phyloP scores from a whole-genome alignment of 495 filamentous ascomycete genomes.

The Tuber melanosporum region DNA sequence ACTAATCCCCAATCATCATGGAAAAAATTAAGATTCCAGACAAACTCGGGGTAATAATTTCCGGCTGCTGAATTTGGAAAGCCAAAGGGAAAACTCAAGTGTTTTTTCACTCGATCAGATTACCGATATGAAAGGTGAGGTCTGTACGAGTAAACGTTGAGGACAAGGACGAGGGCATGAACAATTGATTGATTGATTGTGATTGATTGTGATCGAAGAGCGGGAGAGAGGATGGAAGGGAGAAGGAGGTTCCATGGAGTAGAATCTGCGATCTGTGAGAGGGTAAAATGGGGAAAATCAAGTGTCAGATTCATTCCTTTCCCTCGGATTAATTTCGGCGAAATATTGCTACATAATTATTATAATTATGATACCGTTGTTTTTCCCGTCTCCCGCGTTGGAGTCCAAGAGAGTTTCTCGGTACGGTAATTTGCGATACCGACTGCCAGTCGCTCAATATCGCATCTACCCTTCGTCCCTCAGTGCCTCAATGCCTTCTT shows the following conservation, averaged over 20 bases:
- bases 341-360: neutral
- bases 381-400: neutral
- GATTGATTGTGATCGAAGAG: neutral
- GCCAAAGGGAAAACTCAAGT: neutral
- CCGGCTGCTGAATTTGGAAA: neutral
- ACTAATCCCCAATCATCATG: neutral
- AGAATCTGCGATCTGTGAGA: neutral
- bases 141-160: conserved; percentile 19
- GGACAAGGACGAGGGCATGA: conserved; percentile 22
- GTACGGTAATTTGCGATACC: neutral
- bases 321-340: conserved; percentile 17
- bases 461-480: neutral
- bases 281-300: neutral
- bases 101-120: neutral
- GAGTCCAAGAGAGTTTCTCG: neutral
- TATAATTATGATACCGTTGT: neutral
- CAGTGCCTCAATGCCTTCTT: neutral
- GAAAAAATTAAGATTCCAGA: neutral
- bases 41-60: neutral
- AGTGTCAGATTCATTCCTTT: neutral
- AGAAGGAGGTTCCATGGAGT: neutral
- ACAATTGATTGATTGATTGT: neutral
- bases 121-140: neutral
- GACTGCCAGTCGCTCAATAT: neutral
- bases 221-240: neutral